Percentiles rank a stretch among this genome's conserved stretches.
Evolutionary conservation across 495 filamentous ascomycete genomes (phyloP).

Genomic region (Annulohypoxylon stygium): DNA sequence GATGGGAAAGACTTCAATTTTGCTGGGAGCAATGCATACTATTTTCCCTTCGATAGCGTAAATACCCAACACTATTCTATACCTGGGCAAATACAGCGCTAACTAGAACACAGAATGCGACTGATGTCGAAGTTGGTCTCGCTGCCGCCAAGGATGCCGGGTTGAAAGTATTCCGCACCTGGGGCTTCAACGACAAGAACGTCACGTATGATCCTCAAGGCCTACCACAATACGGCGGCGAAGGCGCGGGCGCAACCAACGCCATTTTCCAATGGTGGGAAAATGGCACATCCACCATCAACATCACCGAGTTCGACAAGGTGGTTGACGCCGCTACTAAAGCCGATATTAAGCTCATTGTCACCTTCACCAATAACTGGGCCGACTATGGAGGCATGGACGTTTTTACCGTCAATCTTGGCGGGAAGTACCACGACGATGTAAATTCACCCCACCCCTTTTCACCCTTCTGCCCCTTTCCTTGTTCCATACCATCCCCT

Average conservation of each 20-base stretch:
- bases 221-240: slow-evolving; percentile 60
- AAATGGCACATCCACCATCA: slow-evolving; percentile 64
- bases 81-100: not conserved
- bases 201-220: slow-evolving; percentile 59
- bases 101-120: slow-evolving; percentile 55
- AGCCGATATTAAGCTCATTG: slow-evolving; percentile 66
- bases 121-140: slow-evolving; percentile 73
- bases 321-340: slow-evolving; percentile 67
- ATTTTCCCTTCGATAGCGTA: slow-evolving; percentile 70
- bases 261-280: slow-evolving; percentile 62
- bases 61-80: not conserved
- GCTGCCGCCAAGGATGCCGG: slow-evolving; percentile 65
- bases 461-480: too few relatives aligned
- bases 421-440: slow-evolving; percentile 55
- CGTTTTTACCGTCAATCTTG: slow-evolving; percentile 71
- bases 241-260: slow-evolving; percentile 64
- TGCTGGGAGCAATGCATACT: slow-evolving; percentile 80
- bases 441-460: slow-evolving; percentile 3
- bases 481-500: not conserved
- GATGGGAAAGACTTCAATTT: slow-evolving; percentile 74
- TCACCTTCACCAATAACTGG: slow-evolving; percentile 70
- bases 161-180: slow-evolving; percentile 73
- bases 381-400: slow-evolving; percentile 76
- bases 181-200: slow-evolving; percentile 65
- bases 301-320: slow-evolving; percentile 72